Conservation (phyloP, 352 stramenopile species). For the Aphanomyces cochlioides region DNA sequence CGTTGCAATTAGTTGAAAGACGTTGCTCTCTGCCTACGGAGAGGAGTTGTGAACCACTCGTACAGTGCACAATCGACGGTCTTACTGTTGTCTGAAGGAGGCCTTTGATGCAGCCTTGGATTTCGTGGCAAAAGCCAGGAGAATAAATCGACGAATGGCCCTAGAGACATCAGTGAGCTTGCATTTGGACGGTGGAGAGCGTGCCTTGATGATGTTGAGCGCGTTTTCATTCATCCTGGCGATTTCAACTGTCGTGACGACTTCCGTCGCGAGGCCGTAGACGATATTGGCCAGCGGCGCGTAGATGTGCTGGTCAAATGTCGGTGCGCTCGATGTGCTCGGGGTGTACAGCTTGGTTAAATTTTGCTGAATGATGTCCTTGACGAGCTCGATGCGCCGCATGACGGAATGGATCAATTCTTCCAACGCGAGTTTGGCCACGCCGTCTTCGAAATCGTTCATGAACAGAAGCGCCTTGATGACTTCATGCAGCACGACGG, state of each 20-base stretch:
- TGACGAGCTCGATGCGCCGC: constrained; percentile 49
- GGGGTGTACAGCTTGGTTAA: constrained; percentile 29
- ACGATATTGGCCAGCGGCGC: constrained; percentile 39
- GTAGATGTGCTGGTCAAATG: neutral
- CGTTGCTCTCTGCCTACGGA: constrained; percentile 60
- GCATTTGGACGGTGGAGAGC: neutral
- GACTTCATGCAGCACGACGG: constrained; percentile 55
- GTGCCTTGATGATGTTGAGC: constrained; percentile 73
- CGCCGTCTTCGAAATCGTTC: constrained; percentile 59
- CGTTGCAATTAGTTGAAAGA: constrained; percentile 67
- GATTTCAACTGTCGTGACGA: constrained; percentile 59
- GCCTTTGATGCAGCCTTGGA: constrained; percentile 40
- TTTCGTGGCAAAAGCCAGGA: constrained; percentile 52
- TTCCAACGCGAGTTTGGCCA: constrained; percentile 63
- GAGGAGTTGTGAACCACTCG: neutral
- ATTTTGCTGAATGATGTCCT: neutral
- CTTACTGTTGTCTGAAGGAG: constrained; percentile 41
- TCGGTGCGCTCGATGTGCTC: neutral
- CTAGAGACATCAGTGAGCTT: constrained; percentile 29
- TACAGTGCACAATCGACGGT: constrained; percentile 12
- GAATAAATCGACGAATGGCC: constrained; percentile 76
- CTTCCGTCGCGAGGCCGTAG: constrained; percentile 51
- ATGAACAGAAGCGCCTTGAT: constrained; percentile 75
- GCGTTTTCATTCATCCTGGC: constrained; percentile 61
- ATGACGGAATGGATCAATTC: constrained; percentile 75